A percentile compares a stretch with the other conserved stretches of the same genome.
These are phyloP conservation scores for Entoloma clypeatum DNA, from an alignment of 1,284 basidiomycete genomes.

Conservation along the genomic window DNA sequence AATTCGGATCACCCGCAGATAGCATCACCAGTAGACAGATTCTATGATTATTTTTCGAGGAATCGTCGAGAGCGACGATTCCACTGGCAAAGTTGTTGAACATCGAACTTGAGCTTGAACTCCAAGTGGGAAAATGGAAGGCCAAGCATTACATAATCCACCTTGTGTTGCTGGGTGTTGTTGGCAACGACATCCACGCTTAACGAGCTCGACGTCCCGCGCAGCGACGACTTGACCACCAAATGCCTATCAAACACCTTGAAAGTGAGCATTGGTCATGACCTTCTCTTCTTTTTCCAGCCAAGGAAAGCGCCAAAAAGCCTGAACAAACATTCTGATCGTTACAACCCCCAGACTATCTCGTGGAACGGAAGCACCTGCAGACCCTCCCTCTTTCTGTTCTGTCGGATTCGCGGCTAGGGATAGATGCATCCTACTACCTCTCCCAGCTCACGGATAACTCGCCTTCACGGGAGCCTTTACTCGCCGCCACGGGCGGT, in stretches of 20 bases:
- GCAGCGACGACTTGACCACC: conserved; percentile 11
- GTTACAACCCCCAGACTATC: conserved; percentile 54
- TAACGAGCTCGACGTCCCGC: conserved; percentile 15
- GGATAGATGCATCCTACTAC: conserved; percentile 95
- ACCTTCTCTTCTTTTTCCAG: too few species aligned
- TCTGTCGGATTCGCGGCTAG: conserved; percentile 89
- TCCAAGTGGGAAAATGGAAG: too few species aligned
- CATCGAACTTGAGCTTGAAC: too few species aligned
- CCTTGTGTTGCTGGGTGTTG: conserved; percentile 15
- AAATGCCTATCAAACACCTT: conserved; percentile 44
- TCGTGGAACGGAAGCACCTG: conserved; percentile 84
- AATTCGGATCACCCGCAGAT: too few species aligned
- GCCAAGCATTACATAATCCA: too few species aligned
- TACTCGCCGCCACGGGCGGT: conserved; percentile 92
- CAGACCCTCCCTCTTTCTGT: conserved; percentile 81
- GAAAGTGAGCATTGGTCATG: conserved; percentile 10
- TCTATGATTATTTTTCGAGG: too few species aligned
- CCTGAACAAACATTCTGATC: conserved; percentile 7
- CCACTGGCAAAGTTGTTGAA: neutral
- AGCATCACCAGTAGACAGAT: too few species aligned
- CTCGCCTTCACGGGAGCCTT: conserved; percentile 78
- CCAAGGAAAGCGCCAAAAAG: conserved; percentile 3
- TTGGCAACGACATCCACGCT: conserved; percentile 19
- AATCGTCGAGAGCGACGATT: too few species aligned
- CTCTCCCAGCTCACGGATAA: conserved; percentile 77